Percentiles rank a stretch among this genome's conserved stretches.
Evolutionary conservation across 805 yeast genomes (phyloP).

Genomic region (Nematodospora valgi): DNA sequence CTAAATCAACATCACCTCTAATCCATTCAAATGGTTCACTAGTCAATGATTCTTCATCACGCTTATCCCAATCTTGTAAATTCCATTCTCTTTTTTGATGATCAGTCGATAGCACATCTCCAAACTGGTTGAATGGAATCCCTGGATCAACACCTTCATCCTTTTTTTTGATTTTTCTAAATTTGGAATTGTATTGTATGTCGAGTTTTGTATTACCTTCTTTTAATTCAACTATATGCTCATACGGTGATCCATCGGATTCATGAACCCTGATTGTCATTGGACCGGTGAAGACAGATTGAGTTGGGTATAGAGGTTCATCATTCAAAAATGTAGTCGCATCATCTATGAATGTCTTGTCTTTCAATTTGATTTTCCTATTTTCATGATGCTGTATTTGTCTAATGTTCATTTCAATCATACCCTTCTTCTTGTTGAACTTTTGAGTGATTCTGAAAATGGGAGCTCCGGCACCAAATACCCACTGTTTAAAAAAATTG

Average conservation of each 20-base stretch:
- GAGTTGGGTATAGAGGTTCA: slow-evolving; percentile 37
- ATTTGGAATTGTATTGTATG: slow-evolving; percentile 92
- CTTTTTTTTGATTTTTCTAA: slow-evolving; percentile 68
- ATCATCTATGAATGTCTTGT: slow-evolving; percentile 42
- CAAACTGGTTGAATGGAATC: slow-evolving; percentile 53
- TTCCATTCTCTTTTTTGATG: slow-evolving; percentile 69
- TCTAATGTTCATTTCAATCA: slow-evolving; percentile 89
- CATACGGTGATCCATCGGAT: slow-evolving; percentile 98
- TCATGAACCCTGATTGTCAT: slow-evolving; percentile 97
- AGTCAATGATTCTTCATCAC: slow-evolving; percentile 63
- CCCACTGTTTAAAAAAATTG: slow-evolving; percentile 89
- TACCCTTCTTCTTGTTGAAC: slow-evolving; percentile 89
- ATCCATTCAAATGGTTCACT: slow-evolving; percentile 97
- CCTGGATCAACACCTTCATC: slow-evolving; percentile 42
- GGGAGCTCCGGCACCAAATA: slow-evolving; percentile 85
- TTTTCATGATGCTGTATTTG: slow-evolving; percentile 77
- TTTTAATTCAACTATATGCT: slow-evolving; percentile 89
- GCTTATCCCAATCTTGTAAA: slow-evolving; percentile 63
- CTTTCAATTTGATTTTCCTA: slow-evolving; percentile 16
- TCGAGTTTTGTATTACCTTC: slow-evolving; percentile 84
- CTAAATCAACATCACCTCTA: slow-evolving; percentile 95
- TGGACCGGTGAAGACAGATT: slow-evolving; percentile 79
- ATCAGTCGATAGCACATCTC: slow-evolving; percentile 67
- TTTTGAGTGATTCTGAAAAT: slow-evolving; percentile 83
- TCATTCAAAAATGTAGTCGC: slow-evolving; percentile 42